Evolutionary conservation across 495 filamentous ascomycete genomes (phyloP), one percentile per base, ranked within the genome.

Genomic region (Daldinia caldariorum): DNA sequence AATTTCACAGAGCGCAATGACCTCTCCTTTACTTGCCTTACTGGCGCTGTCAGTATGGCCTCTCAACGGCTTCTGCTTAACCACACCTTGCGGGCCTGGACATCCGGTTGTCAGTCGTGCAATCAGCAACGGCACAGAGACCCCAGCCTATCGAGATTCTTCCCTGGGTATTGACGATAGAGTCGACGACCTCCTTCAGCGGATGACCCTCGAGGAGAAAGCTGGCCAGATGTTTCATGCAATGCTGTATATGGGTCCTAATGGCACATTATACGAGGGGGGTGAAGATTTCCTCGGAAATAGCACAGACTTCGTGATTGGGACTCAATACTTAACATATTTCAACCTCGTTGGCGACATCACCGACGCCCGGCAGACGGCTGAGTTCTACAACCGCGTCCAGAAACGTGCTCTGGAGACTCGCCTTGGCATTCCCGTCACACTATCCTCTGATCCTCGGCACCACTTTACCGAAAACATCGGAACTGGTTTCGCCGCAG

Each of bases 191-290:
- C 77, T 90, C 35, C 56, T 90, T 59, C 77, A 82, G 12, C 79
- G 87, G 34, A 89, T 90, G 88, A 89, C 85, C 0, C 77, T 87
- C 39, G 82, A 87, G 60, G 88, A 90, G 61, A 90, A 90, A 66
- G 81, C 83, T 59, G 81, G 83, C 6, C 87, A 89, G 74, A 82
- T 90, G 74, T 83, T 87, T 54, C 85, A 87, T 37, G 43, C 69
- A 12, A 67, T 68, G 72, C 22, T 74, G 22, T 63, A 39, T 32
- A 51, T 62, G 64, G 72, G 72, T 0, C 38, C 72, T 6, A 71
- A 74, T 41, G 68, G 67, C 50, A 72, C 72, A 3, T 20, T 74
- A 16, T 69, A 74, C 49, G 12, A 53, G 61, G 72, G 68, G 12
- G 50, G 63, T 20, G 61, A 38, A 14, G 43, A 45, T 12, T 18